Base-by-base conservation (phyloP, 2,329 filamentous ascomycete species). In the Aspergillus tamarii region DNA sequence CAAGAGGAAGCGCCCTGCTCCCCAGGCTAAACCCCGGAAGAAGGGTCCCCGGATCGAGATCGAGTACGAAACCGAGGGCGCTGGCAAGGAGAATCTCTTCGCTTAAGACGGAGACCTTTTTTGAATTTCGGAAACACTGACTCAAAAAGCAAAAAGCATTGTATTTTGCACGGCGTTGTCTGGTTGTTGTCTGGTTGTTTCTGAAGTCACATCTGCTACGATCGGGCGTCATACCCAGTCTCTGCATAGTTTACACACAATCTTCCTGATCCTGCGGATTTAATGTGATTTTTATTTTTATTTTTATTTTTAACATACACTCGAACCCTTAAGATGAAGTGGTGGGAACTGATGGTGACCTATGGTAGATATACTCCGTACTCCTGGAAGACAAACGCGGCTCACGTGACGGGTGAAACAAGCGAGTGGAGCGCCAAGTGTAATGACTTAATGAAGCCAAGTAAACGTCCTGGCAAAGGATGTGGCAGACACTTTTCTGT, bases 51-150 rank as follows among this genome's bases (percentile, higher is more conserved):
- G 71, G 78, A 88, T 84, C 84, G 88, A 93, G 81, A 92, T 92
- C 77, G 91, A 94, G 80, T 91, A 92, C 76, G 91, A 93, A 79
- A 87, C 90, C 63, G 90, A 92, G 78, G 83, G 84, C 60, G 87
- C 87, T 71, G 84, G 82, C 53, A 81, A 82, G 68, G 83, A 85
- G 70, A 79, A 80, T 62, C 64, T 83, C 64, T 70, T 80, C 70
- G 80, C 78, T 52, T 82, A 72, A 62, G 19, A 30, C 3, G 10
- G 36, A 36, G 10, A 8, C 32, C 12, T 41, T 30, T n/a, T 6
- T 36, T 59, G 28, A 11, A 23, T 5, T 28, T 43, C 39, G 45
- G 12, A 28, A 52, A 39, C 34, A 14, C n/a, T 19, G n/a, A 59
- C 16, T 14, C 16, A 59, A 70, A 70, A 72, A 66, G 14, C 12